phyloP scores from a whole-genome alignment of 1,284 basidiomycete species.

The Fomitopsis betulina region DNA sequence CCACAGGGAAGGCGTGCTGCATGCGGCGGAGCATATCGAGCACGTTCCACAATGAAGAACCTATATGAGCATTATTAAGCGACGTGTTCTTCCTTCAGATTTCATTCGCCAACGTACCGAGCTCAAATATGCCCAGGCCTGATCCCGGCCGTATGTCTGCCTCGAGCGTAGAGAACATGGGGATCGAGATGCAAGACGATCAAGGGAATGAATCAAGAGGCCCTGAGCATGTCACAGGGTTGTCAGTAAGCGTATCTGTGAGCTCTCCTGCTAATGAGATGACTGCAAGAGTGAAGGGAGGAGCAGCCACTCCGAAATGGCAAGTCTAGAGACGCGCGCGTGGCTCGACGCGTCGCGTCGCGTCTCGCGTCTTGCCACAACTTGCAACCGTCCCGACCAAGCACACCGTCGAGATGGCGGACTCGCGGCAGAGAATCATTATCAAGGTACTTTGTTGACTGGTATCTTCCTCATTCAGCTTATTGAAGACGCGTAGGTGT shows the following conservation, averaged over 20 bases:
- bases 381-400: background rate
- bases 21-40: constrained; percentile 63
- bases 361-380: constrained; percentile 22
- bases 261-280: background rate
- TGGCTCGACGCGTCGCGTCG: constrained; percentile 18
- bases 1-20: constrained; percentile 69
- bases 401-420: constrained; percentile 28
- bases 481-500: constrained; percentile 45
- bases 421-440: constrained; percentile 50
- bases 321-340: constrained; percentile 8
- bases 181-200: background rate
- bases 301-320: background rate
- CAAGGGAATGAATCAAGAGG: background rate
- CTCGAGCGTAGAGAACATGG: constrained; percentile 64
- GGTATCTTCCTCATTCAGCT: background rate
- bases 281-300: background rate
- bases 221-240: background rate
- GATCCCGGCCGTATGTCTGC: constrained; percentile 76
- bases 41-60: constrained; percentile 78
- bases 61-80: constrained; percentile 31
- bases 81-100: too few species aligned
- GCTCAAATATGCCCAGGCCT: constrained; percentile 73
- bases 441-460: constrained; percentile 50
- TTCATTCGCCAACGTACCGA: constrained; percentile 41
- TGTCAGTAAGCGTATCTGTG: background rate